Conservation (phyloP, 2,329 filamentous ascomycete genomes). For the Tolypocladium tropicale region DNA sequence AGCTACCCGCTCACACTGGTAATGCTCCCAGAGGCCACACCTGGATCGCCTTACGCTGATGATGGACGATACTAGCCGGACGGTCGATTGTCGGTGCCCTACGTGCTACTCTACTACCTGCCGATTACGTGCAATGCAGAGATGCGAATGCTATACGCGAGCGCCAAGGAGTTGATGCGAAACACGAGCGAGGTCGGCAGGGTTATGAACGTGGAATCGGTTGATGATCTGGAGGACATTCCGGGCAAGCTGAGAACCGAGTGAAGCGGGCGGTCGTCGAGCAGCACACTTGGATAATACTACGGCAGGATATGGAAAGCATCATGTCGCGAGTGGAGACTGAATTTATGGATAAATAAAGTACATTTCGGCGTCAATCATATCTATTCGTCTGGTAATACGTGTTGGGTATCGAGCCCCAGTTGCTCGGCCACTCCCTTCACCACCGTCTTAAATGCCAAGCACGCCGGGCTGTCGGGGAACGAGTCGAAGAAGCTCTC, state of each 20-base stretch:
- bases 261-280: constrained; percentile 1
- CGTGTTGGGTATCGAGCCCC: constrained; percentile 47
- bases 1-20: constrained; percentile 87
- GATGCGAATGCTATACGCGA: constrained; percentile 86
- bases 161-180: constrained; percentile 91
- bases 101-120: constrained; percentile 90
- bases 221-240: constrained; percentile 75
- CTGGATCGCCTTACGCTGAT: neutral
- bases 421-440: constrained; percentile 57
- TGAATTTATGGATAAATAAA: constrained; percentile 5
- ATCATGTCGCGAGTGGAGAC: constrained; percentile 1
- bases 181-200: constrained; percentile 84
- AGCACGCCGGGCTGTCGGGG: constrained; percentile 83
- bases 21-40: constrained; percentile 15
- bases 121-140: constrained; percentile 84
- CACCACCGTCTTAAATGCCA: constrained; percentile 73
- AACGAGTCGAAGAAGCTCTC: constrained; percentile 95
- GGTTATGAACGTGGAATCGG: constrained; percentile 73
- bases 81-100: constrained; percentile 79
- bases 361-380: constrained; percentile 2
- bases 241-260: constrained; percentile 48
- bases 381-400: constrained; percentile 31
- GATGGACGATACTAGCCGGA: constrained; percentile 45
- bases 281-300: neutral
- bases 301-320: neutral